These are phyloP conservation scores for Erodium texanum DNA, from an alignment of 441 rosid genomes.

Conservation along the genomic window DNA sequence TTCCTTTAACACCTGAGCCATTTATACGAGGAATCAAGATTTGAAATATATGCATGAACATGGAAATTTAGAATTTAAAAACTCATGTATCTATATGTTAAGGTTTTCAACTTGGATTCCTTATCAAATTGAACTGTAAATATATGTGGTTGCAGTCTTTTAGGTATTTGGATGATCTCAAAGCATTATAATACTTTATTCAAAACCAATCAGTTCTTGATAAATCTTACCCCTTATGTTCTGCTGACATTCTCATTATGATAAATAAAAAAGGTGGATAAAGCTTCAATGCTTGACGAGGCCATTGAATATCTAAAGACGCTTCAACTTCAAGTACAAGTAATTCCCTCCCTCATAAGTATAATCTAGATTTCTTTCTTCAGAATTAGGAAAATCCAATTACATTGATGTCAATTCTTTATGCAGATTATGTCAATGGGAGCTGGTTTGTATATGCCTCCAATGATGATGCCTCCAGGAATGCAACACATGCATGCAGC, in stretches of 20 bases:
- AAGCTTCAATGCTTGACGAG: conserved; percentile 75
- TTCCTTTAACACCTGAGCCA: background rate
- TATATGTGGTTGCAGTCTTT: background rate
- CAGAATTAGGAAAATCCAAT: conserved; percentile 12
- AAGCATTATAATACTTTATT: background rate
- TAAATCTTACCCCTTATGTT: background rate
- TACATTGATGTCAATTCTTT: conserved; percentile 11
- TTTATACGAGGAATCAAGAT: background rate
- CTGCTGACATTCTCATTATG: conserved; percentile 20
- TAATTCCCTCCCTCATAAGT: conserved; percentile 19
- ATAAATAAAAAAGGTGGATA: conserved; percentile 48
- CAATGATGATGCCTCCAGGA: conserved; percentile 59
- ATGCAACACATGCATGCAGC: conserved; percentile 38
- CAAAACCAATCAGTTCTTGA: conserved; percentile 1
- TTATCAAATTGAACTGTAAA: too few relatives aligned
- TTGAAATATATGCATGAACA: too few relatives aligned
- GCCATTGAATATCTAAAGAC: conserved; percentile 67
- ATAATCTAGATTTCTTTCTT: background rate
- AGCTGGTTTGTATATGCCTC: conserved; percentile 68
- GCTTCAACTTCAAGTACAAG: conserved; percentile 71
- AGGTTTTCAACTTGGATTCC: too few relatives aligned
- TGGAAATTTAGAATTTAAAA: background rate
- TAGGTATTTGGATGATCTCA: background rate
- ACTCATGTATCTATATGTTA: too few relatives aligned
- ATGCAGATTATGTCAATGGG: conserved; percentile 87